These are phyloP conservation scores for Stephania cephalantha DNA, from an alignment of 164 flowering plant genomes.

Conservation along the genomic window DNA sequence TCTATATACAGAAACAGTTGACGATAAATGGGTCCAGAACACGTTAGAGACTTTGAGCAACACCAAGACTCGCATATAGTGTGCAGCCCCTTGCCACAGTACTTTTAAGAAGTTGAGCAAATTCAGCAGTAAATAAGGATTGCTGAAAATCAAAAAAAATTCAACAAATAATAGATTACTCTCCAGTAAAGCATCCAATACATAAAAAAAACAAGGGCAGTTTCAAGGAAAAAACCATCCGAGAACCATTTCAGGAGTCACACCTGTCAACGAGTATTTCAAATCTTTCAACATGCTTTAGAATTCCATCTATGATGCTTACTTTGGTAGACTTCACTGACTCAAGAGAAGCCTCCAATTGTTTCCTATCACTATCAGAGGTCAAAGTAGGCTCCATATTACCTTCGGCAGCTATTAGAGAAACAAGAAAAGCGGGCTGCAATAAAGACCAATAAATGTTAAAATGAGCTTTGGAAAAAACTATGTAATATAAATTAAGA, in stretches of 20 bases:
- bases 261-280: conserved; percentile 63
- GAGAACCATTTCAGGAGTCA: background rate
- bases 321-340: conserved; percentile 20
- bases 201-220: background rate
- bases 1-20: conserved; percentile 20
- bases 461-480: conserved; percentile 2
- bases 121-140: conserved; percentile 47
- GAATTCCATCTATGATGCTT: conserved; percentile 37
- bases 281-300: conserved; percentile 41
- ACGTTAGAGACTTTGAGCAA: conserved; percentile 38
- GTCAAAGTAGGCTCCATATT: conserved; percentile 19
- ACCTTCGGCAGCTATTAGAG: conserved; percentile 37
- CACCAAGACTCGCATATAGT: conserved; percentile 48
- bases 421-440: conserved; percentile 82
- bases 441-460: conserved; percentile 10
- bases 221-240: background rate
- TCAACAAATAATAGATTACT: background rate
- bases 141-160: conserved; percentile 35
- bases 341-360: conserved; percentile 18
- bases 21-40: conserved; percentile 58
- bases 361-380: conserved; percentile 19
- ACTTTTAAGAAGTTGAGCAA: conserved; percentile 63
- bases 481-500: background rate
- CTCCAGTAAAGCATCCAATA: background rate
- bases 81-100: conserved; percentile 79